A percentile compares a stretch with the other conserved stretches of the same genome.
These are phyloP conservation scores for Agrocybe chaxingu DNA, from an alignment of 768 basidiomycete genomes.

Conservation along the genomic window DNA sequence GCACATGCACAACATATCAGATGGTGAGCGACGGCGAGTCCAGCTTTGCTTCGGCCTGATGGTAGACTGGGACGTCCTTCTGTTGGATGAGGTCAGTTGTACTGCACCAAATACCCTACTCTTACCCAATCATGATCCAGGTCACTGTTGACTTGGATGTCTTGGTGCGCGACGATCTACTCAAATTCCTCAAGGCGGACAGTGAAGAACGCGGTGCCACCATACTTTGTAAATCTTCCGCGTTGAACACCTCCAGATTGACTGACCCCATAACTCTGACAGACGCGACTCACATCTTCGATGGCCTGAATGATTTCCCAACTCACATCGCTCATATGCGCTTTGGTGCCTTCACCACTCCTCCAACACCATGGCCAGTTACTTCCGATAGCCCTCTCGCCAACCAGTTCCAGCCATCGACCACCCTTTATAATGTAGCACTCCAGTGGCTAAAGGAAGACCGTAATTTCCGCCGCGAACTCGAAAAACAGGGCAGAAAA, in stretches of 20 bases:
- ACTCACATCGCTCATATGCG: slow-evolving; percentile 93
- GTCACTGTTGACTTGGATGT: slow-evolving; percentile 98
- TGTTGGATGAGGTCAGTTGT: slow-evolving; percentile 82
- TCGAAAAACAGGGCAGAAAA: slow-evolving; percentile 59
- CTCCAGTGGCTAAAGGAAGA: slow-evolving; percentile 89
- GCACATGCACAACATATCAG: slow-evolving; percentile 95
- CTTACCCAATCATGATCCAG: slow-evolving; percentile 31
- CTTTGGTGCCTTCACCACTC: slow-evolving; percentile 68
- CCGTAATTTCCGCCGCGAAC: slow-evolving; percentile 55
- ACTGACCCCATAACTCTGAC: slow-evolving; percentile 4
- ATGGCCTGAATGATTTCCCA: slow-evolving; percentile 87
- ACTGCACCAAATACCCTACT: background rate
- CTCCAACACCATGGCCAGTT: slow-evolving; percentile 67
- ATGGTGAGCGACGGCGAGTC: slow-evolving; percentile 89
- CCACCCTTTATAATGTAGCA: slow-evolving; percentile 67
- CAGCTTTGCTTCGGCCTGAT: slow-evolving; percentile 97
- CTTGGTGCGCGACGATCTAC: slow-evolving; percentile 87
- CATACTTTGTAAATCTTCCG: slow-evolving; percentile 64
- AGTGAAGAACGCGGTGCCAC: slow-evolving; percentile 79
- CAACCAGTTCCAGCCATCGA: slow-evolving; percentile 18
- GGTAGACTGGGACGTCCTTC: slow-evolving; percentile 88
- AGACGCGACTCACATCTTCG: slow-evolving; percentile 98
- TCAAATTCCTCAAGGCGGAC: slow-evolving; percentile 83
- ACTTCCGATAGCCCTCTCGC: slow-evolving; percentile 13
- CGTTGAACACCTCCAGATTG: slow-evolving; percentile 1